Conservation (phyloP, 1,139 yeast genomes). For the Chernovozyma aurita region DNA sequence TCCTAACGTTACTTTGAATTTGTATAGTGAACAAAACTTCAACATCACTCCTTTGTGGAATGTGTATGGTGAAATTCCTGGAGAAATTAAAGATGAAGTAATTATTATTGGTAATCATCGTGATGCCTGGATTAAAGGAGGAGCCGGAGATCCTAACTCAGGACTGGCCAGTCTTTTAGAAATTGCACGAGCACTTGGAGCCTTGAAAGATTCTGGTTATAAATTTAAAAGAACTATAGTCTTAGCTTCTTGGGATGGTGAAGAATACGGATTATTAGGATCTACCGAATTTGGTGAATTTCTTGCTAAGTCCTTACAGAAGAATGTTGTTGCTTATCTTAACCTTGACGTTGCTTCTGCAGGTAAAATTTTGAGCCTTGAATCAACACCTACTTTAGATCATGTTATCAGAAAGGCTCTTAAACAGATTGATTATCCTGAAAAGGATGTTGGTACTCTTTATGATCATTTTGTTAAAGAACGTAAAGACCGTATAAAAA, state of each 20-base stretch:
- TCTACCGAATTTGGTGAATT: slow-evolving; percentile 46
- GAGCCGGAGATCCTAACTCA: slow-evolving; percentile 47
- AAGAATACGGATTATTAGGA: slow-evolving; percentile 45
- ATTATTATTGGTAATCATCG: slow-evolving; percentile 45
- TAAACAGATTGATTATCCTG: slow-evolving; percentile 44
- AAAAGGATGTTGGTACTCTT: slow-evolving; percentile 36
- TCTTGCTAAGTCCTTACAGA: slow-evolving; percentile 30
- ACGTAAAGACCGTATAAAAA: slow-evolving; percentile 28
- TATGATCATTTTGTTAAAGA: slow-evolving; percentile 53
- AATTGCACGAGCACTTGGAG: slow-evolving; percentile 44
- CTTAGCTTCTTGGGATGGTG: slow-evolving; percentile 43
- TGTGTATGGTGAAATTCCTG: slow-evolving; percentile 44
- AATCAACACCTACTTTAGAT: slow-evolving; percentile 39
- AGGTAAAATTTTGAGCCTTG: slow-evolving; percentile 29
- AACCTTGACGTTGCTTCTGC: slow-evolving; percentile 39
- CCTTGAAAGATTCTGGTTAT: slow-evolving; percentile 38
- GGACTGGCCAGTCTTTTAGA: slow-evolving; percentile 42
- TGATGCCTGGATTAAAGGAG: slow-evolving; percentile 54
- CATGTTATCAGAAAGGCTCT: slow-evolving; percentile 29
- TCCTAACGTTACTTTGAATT: slow-evolving; percentile 36
- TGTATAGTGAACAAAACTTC: slow-evolving; percentile 38
- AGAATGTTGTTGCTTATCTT: slow-evolving; percentile 40
- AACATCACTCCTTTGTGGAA: slow-evolving; percentile 42
- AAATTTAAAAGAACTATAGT: slow-evolving; percentile 39
- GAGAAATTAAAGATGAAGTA: slow-evolving; percentile 36